A percentile compares a stretch with the other conserved stretches of the same genome.
Evolutionary conservation across 2,329 filamentous ascomycete species (phyloP).

Genomic region (Fusarium pilosicola): DNA sequence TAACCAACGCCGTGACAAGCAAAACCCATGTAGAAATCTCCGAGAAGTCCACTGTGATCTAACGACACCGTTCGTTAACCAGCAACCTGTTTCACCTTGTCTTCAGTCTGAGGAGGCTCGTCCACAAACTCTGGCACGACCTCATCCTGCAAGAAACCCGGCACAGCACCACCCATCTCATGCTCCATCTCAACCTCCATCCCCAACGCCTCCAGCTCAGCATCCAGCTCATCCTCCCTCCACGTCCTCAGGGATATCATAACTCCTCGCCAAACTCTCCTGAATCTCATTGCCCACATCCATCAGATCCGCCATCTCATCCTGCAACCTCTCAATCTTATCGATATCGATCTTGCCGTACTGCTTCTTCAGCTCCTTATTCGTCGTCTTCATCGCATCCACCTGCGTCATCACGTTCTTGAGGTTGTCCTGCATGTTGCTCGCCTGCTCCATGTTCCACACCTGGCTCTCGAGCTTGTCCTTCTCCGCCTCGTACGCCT

Average conservation of each 20-base stretch:
- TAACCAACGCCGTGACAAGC: conserved; percentile 38
- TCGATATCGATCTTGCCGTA: conserved; percentile 98
- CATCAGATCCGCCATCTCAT: conserved; percentile 98
- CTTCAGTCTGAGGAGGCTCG: conserved; percentile 78
- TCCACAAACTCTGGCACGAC: conserved; percentile 90
- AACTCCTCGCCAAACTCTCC: conserved; percentile 88
- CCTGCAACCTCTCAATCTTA: conserved; percentile 96
- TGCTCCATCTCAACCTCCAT: conserved; percentile 92
- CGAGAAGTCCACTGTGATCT: not conserved
- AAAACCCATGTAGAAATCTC: not conserved
- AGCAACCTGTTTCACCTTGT: conserved; percentile 85
- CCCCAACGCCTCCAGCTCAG: conserved; percentile 92
- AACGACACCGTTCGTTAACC: conserved; percentile 49
- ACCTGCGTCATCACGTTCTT: conserved; percentile 99
- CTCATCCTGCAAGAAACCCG: conserved; percentile 91
- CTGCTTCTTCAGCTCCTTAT: conserved; percentile 90
- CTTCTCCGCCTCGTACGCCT: conserved; percentile 92
- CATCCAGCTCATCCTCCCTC: conserved; percentile 97
- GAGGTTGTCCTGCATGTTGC: conserved; percentile 98
- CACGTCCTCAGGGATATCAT: conserved; percentile 96
- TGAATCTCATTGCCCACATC: conserved; percentile 99
- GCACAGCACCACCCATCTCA: conserved; percentile 71
- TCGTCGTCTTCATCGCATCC: conserved; percentile 96
- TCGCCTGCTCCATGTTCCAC: conserved; percentile 99
- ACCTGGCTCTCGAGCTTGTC: conserved; percentile 94